phyloP scores from a whole-genome alignment of 306 rosid genomes.

The Mucuna pruriens region DNA sequence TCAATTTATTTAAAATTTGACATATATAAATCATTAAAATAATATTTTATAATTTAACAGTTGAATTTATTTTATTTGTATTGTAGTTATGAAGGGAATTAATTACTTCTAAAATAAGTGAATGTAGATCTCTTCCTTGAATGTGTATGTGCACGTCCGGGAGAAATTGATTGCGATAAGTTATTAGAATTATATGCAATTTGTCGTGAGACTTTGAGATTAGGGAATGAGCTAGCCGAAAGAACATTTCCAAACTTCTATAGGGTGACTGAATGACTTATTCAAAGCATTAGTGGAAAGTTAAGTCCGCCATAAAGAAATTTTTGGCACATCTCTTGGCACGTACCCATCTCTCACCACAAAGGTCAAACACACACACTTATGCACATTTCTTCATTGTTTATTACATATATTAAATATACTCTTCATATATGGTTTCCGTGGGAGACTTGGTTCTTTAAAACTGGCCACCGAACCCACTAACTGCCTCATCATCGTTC shows the following conservation, averaged over 20 bases:
- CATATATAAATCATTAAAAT: no score
- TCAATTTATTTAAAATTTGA: no score
- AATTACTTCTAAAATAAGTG: no score
- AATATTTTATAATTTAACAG: no score
- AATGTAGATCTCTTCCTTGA: no score
- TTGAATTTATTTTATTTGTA: no score
- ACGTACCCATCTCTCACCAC: conserved; percentile 34
- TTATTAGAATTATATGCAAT: neutral
- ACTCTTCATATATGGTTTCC: neutral
- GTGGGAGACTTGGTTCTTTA: conserved; percentile 25
- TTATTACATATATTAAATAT: neutral
- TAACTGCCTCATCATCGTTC: neutral
- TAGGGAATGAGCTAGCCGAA: neutral
- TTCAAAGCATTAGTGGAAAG: conserved; percentile 54
- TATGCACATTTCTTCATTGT: neutral
- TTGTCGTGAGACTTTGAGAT: conserved; percentile 4
- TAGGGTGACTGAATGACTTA: conserved; percentile 41
- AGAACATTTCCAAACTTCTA: conserved; percentile 39
- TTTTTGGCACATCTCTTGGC: conserved; percentile 50
- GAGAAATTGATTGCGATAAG: neutral
- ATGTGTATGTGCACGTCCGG: no score
- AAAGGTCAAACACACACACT: conserved; percentile 51
- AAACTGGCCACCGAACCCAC: conserved; percentile 45
- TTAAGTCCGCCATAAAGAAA: conserved; percentile 46
- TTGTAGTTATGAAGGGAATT: no score